Percentiles rank a stretch among this genome's conserved stretches.
Evolutionary conservation across 202 grass and related monocot genomes (phyloP).

Genomic region (Elaeis oleifera): DNA sequence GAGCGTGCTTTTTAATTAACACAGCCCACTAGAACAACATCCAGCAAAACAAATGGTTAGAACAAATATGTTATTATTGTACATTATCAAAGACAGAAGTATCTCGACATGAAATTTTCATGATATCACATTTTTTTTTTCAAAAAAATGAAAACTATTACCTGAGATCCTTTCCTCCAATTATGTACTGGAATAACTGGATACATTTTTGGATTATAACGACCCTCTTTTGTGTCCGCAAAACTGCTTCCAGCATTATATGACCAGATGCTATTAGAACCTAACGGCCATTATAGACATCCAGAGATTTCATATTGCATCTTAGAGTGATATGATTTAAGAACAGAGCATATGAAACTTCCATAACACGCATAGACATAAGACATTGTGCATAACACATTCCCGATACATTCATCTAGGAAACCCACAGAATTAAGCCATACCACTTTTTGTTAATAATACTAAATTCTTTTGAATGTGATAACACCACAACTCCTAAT

Average conservation of each 20-base stretch:
- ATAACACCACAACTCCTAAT: no score
- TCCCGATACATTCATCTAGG: no score
- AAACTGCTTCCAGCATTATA: constrained; percentile 73
- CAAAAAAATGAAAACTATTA: constrained; percentile 10
- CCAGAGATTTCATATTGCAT: constrained; percentile 17
- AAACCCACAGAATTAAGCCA: no score
- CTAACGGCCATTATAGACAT: constrained; percentile 12
- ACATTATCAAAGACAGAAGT: no score
- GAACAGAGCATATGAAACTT: background rate
- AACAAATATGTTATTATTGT: background rate
- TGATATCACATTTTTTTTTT: no score
- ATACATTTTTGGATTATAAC: constrained; percentile 99
- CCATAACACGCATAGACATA: no score
- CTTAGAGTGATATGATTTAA: background rate
- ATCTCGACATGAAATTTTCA: no score
- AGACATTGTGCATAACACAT: no score
- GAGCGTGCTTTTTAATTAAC: constrained; percentile 91
- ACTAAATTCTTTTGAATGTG: no score
- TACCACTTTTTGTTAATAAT: no score
- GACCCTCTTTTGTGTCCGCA: constrained; percentile 88
- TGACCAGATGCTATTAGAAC: constrained; percentile 25
- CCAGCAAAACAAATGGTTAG: background rate
- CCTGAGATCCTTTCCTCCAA: constrained; percentile 99
- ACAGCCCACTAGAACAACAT: constrained; percentile 68
- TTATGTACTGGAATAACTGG: constrained; percentile 69